Evolutionary conservation across 306 rosid species (phyloP).

Genomic region (Prunus mira): DNA sequence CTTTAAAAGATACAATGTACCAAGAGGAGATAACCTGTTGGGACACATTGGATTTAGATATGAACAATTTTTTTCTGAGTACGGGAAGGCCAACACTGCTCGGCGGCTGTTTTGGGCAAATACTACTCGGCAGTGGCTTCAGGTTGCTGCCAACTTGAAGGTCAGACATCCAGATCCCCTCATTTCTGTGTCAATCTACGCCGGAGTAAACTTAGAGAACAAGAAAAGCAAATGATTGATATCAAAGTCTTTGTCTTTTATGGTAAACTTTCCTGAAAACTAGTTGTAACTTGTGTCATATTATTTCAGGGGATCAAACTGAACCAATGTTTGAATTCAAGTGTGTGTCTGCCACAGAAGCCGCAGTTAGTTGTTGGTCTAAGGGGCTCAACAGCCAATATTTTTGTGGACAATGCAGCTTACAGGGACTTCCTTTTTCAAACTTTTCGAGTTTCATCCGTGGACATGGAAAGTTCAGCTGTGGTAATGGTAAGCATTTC

Average conservation of each 20-base stretch:
- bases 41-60: conserved; percentile 31
- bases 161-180: conserved; percentile 3
- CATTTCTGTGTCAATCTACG: not conserved
- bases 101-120: conserved; percentile 30
- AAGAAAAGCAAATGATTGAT: not conserved
- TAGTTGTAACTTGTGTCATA: not conserved
- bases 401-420: conserved; percentile 50
- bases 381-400: conserved; percentile 36
- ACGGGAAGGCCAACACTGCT: conserved; percentile 22
- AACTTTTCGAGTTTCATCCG: conserved; percentile 37
- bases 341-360: conserved; percentile 30
- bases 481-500: conserved; percentile 35
- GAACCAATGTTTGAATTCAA: conserved; percentile 35
- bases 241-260: not conserved
- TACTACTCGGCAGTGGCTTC: conserved; percentile 35
- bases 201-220: not conserved
- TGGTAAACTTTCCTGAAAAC: not conserved
- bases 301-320: conserved; percentile 30
- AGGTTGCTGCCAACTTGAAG: conserved; percentile 37
- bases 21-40: conserved; percentile 33
- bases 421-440: conserved; percentile 37
- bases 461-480: conserved; percentile 51
- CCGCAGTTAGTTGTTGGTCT: conserved; percentile 49
- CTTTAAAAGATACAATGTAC: conserved; percentile 29
- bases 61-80: conserved; percentile 31